Conservation (phyloP, 805 yeast genomes). For the Metschnikowia borealis region DNA sequence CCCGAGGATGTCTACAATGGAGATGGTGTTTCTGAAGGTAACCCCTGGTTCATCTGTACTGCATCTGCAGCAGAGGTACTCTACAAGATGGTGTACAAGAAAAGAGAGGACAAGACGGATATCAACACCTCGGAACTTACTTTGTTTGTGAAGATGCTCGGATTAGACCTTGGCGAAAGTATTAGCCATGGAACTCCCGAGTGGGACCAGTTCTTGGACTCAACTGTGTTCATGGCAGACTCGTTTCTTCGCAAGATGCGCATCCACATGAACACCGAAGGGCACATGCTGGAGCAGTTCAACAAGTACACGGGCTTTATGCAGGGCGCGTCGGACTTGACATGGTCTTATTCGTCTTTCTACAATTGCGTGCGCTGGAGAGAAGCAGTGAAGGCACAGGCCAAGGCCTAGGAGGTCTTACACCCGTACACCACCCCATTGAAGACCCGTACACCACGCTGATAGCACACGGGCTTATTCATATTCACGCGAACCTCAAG, state of each 20-base stretch:
- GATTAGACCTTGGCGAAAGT: conserved; percentile 4
- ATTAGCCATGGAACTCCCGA: conserved; percentile 39
- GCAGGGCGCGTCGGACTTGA: conserved; percentile 83
- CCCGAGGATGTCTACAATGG: conserved; percentile 93
- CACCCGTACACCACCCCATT: not conserved
- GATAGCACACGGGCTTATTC: no score
- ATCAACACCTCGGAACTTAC: conserved; percentile 32
- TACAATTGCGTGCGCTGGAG: conserved; percentile 71
- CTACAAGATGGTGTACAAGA: conserved; percentile 49
- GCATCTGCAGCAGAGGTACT: conserved; percentile 64
- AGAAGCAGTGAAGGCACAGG: conserved; percentile 19
- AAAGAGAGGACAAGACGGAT: conserved; percentile 37
- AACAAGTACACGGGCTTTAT: conserved; percentile 74
- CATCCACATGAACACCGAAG: conserved; percentile 57
- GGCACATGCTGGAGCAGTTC: conserved; percentile 85
- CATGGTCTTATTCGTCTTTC: conserved; percentile 87
- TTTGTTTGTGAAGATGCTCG: conserved; percentile 7
- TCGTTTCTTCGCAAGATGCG: conserved; percentile 59
- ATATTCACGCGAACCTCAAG: no score
- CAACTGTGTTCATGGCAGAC: conserved; percentile 57
- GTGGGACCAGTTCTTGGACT: conserved; percentile 43
- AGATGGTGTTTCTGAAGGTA: conserved; percentile 65
- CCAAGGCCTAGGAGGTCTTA: not conserved
- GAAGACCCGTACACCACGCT: not conserved
- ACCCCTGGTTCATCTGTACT: conserved; percentile 89